Percentiles rank a stretch among this genome's conserved stretches.
These are phyloP conservation scores for Passalora sequoiae DNA, from an alignment of 2,329 filamentous ascomycete species.

Conservation along the genomic window DNA sequence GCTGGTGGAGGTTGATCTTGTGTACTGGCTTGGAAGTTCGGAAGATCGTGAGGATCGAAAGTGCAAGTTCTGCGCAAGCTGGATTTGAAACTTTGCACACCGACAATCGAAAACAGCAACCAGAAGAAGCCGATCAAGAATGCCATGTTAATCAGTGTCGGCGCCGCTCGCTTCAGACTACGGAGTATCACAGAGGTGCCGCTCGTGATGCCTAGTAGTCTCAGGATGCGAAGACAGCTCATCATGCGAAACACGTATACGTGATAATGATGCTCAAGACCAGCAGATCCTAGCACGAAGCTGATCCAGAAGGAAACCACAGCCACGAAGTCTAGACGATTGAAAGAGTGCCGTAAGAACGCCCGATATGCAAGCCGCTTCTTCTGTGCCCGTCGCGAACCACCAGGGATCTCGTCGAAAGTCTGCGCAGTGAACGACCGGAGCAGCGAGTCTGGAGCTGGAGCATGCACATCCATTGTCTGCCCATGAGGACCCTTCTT, in stretches of 20 bases:
- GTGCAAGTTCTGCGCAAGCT: slow-evolving; percentile 46
- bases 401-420: slow-evolving; percentile 46
- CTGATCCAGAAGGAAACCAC: slow-evolving; percentile 94
- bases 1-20: slow-evolving; percentile 22
- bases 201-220: slow-evolving; percentile 84
- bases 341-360: slow-evolving; percentile 92
- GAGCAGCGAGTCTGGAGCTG: slow-evolving; percentile 30
- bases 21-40: no score
- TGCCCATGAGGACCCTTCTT: slow-evolving; percentile 44
- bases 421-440: slow-evolving; percentile 36
- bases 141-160: slow-evolving; percentile 83
- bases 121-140: slow-evolving; percentile 97
- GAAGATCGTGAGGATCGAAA: slow-evolving; percentile 39
- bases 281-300: slow-evolving; percentile 66
- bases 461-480: slow-evolving; percentile 13
- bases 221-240: slow-evolving; percentile 85
- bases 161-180: slow-evolving; percentile 92
- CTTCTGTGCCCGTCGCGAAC: slow-evolving; percentile 73
- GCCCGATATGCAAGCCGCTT: slow-evolving; percentile 82
- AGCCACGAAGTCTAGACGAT: slow-evolving; percentile 88
- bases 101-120: slow-evolving; percentile 93
- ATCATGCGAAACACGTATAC: slow-evolving; percentile 94
- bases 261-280: slow-evolving; percentile 64
- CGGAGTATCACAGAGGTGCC: slow-evolving; percentile 91
- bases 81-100: slow-evolving; percentile 81